A percentile compares a stretch with the other conserved stretches of the same genome.
Conservation (phyloP, 108 stramenopile genomes). For the Asterionellopsis glacialis region DNA sequence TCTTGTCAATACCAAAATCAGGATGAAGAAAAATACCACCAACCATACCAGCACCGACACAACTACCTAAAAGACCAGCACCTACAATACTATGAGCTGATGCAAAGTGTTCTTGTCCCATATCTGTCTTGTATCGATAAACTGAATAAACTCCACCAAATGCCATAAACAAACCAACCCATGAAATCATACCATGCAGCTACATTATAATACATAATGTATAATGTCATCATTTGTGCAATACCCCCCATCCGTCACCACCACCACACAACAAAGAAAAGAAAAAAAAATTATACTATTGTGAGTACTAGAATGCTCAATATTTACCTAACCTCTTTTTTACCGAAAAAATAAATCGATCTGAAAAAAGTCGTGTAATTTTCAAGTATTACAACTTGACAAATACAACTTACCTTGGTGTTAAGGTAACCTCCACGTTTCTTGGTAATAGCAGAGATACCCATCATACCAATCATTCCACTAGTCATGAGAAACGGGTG, state of each 20-base stretch:
- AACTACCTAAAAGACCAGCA: slow-evolving; percentile 29
- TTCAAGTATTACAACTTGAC: too few relatives aligned
- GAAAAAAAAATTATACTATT: too few relatives aligned
- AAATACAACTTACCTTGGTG: slow-evolving; percentile 42
- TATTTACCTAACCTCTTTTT: neutral
- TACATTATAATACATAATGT: too few relatives aligned
- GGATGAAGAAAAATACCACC: slow-evolving; percentile 78
- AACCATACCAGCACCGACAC: slow-evolving; percentile 41
- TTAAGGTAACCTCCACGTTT: slow-evolving; percentile 80
- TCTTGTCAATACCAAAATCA: slow-evolving; percentile 79
- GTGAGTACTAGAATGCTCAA: neutral
- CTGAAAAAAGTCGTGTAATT: too few relatives aligned
- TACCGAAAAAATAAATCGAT: neutral
- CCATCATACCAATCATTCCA: slow-evolving; percentile 72
- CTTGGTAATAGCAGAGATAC: slow-evolving; percentile 61
- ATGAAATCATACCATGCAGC: slow-evolving; percentile 65
- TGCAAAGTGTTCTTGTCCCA: slow-evolving; percentile 53
- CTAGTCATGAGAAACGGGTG: slow-evolving; percentile 78
- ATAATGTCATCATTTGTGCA: too few relatives aligned
- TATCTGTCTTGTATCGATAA: slow-evolving; percentile 67
- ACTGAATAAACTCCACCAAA: slow-evolving; percentile 65
- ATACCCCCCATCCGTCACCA: too few relatives aligned
- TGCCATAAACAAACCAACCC: slow-evolving; percentile 36
- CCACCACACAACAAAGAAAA: too few relatives aligned
- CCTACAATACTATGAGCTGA: slow-evolving; percentile 57